Evolutionary conservation across 2,329 filamentous ascomycete genomes (phyloP).

Genomic region (Colletotrichum destructivum): DNA sequence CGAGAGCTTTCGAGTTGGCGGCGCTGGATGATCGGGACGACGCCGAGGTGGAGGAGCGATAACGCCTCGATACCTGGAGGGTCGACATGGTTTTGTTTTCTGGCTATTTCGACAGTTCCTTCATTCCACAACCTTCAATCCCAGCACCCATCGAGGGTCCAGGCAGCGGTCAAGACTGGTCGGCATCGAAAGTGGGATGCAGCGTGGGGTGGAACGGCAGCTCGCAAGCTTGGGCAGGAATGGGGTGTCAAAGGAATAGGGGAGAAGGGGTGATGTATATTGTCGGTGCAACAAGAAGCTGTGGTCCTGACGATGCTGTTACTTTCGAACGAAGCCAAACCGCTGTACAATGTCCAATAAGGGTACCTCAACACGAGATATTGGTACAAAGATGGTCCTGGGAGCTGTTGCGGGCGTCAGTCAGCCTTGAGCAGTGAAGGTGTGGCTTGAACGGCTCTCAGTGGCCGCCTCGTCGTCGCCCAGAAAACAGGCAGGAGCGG

Average conservation of each 20-base stretch:
- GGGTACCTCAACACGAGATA: not conserved
- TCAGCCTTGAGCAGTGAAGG: slow-evolving; percentile 37
- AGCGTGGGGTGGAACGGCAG: slow-evolving; percentile 19
- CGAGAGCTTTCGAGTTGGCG: slow-evolving; percentile 72
- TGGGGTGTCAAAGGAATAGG: not conserved
- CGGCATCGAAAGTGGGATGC: slow-evolving; percentile 41
- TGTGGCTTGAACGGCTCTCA: slow-evolving; percentile 38
- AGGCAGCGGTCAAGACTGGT: slow-evolving; percentile 42
- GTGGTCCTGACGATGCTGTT: slow-evolving; percentile 49
- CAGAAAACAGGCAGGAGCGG: slow-evolving; percentile 14
- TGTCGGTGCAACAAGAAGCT: slow-evolving; percentile 38
- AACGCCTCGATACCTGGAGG: slow-evolving; percentile 64
- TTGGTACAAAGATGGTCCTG: slow-evolving; percentile 15
- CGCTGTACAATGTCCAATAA: not conserved
- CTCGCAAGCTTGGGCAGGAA: slow-evolving; percentile 24
- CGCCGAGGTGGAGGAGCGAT: slow-evolving; percentile 76
- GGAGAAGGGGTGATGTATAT: not conserved
- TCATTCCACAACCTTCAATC: slow-evolving; percentile 43
- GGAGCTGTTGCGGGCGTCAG: slow-evolving; percentile 35
- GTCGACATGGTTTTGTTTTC: slow-evolving; percentile 59
- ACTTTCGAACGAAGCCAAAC: not conserved
- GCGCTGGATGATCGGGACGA: slow-evolving; percentile 70
- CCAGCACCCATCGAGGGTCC: slow-evolving; percentile 55
- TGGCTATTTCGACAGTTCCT: slow-evolving; percentile 36
- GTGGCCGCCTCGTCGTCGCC: slow-evolving; percentile 25